phyloP scores from a whole-genome alignment of 352 stramenopile genomes.

The Pythium aphanidermatum region DNA sequence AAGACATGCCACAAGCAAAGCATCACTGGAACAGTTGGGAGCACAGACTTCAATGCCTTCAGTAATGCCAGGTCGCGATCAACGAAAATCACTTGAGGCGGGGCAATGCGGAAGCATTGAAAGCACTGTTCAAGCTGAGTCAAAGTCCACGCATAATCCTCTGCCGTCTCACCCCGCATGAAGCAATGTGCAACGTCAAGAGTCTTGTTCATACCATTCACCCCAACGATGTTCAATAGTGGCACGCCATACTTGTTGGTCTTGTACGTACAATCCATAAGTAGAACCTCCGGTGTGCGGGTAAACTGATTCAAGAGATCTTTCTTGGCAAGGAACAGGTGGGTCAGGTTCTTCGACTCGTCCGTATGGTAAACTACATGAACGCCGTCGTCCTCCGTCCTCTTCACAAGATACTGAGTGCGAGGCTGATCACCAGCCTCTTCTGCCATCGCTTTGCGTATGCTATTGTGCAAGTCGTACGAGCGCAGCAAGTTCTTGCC shows the following conservation, averaged over 20 bases:
- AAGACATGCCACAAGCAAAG: conserved; percentile 1
- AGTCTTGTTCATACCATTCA: conserved; percentile 21
- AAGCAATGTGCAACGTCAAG: conserved; percentile 18
- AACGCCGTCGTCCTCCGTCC: too few species aligned
- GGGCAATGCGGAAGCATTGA: too few species aligned
- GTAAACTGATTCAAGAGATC: conserved; percentile 10
- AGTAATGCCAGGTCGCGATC: neutral
- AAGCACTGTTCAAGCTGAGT: too few species aligned
- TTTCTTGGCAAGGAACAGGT: conserved; percentile 9
- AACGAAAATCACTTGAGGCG: neutral
- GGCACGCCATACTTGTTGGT: conserved; percentile 23
- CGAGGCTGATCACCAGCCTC: too few species aligned
- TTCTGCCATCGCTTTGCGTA: too few species aligned
- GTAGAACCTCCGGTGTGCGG: conserved; percentile 8
- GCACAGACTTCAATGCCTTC: neutral
- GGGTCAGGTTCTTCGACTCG: conserved; percentile 28
- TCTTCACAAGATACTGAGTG: too few species aligned
- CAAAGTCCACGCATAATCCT: too few species aligned
- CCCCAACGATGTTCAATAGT: conserved; percentile 18
- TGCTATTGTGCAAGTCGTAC: too few species aligned
- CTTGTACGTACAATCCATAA: conserved; percentile 22
- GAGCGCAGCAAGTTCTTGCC: too few species aligned
- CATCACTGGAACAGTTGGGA: neutral
- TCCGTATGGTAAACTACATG: too few species aligned
- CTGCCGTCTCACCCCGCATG: conserved; percentile 10